Evolutionary conservation across 306 rosid species (phyloP).

Genomic region (Quercus wislizeni): DNA sequence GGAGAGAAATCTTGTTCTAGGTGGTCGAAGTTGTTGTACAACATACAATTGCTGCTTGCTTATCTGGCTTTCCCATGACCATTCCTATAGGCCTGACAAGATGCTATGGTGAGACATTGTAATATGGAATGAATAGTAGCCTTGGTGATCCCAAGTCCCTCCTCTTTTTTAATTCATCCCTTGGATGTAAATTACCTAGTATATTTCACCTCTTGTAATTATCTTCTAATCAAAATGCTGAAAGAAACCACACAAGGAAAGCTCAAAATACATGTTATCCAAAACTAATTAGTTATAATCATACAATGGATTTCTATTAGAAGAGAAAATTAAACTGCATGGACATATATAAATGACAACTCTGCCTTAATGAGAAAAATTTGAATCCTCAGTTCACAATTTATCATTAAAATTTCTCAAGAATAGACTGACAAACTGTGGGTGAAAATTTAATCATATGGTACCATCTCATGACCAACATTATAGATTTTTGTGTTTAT

Average conservation of each 20-base stretch:
- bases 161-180: conserved; percentile 76
- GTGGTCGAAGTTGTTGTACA: conserved; percentile 59
- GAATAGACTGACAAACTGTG: too few species aligned
- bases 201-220: conserved; percentile 27
- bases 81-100: conserved; percentile 56
- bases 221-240: conserved; percentile 30
- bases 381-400: neutral
- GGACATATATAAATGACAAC: neutral
- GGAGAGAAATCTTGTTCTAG: neutral
- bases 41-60: conserved; percentile 46
- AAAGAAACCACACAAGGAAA: conserved; percentile 1
- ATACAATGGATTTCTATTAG: neutral
- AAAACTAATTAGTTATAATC: neutral
- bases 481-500: neutral
- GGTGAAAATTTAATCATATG: neutral
- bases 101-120: conserved; percentile 57
- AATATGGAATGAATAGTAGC: conserved; percentile 63
- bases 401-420: neutral
- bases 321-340: neutral
- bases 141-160: conserved; percentile 69
- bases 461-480: neutral
- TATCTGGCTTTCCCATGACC: conserved; percentile 82
- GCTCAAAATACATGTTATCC: neutral
- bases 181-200: conserved; percentile 44
- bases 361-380: neutral